Evolutionary conservation across 2,329 filamentous ascomycete genomes (phyloP).

Genomic region (Phialophora chinensis): DNA sequence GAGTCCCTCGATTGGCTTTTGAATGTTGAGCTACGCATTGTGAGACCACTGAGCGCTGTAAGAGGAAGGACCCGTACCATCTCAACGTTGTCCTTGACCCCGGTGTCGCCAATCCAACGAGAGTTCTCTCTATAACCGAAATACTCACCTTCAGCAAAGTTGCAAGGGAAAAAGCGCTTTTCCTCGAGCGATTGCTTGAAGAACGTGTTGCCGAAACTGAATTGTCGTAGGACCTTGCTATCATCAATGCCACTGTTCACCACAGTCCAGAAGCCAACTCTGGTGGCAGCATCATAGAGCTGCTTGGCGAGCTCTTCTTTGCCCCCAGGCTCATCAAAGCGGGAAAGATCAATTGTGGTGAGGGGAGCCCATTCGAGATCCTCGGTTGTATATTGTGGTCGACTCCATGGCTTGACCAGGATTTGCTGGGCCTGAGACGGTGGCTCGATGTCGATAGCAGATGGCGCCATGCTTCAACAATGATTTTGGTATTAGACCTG

Average conservation of each 20-base stretch:
- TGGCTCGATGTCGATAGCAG: constrained; percentile 17
- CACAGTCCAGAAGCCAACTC: constrained; percentile 44
- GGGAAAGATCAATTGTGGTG: constrained; percentile 61
- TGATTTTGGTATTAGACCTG: neutral
- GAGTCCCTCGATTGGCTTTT: constrained; percentile 42
- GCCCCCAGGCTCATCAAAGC: constrained; percentile 60
- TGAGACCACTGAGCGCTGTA: neutral
- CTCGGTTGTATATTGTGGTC: constrained; percentile 39
- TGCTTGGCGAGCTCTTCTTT: constrained; percentile 61
- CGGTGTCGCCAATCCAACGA: constrained; percentile 47
- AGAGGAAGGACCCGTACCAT: constrained; percentile 38
- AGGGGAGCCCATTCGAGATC: constrained; percentile 58
- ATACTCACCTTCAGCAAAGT: constrained; percentile 44
- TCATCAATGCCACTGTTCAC: constrained; percentile 38
- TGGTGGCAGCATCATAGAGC: constrained; percentile 59
- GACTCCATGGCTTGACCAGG: constrained; percentile 47
- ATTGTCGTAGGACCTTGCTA: constrained; percentile 41
- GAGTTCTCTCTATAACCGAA: constrained; percentile 45
- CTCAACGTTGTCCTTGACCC: constrained; percentile 48
- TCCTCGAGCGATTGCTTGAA: constrained; percentile 56
- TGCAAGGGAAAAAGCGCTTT: constrained; percentile 57
- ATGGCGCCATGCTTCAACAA: constrained; percentile 17
- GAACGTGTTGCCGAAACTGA: constrained; percentile 43
- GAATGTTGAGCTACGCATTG: constrained; percentile 42
- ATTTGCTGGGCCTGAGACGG: constrained; percentile 39